Evolutionary conservation across 192 early-diverging fungal species (phyloP), one percentile per base, ranked within the genome.

Genomic region (Gaertneriomyces sp.): DNA sequence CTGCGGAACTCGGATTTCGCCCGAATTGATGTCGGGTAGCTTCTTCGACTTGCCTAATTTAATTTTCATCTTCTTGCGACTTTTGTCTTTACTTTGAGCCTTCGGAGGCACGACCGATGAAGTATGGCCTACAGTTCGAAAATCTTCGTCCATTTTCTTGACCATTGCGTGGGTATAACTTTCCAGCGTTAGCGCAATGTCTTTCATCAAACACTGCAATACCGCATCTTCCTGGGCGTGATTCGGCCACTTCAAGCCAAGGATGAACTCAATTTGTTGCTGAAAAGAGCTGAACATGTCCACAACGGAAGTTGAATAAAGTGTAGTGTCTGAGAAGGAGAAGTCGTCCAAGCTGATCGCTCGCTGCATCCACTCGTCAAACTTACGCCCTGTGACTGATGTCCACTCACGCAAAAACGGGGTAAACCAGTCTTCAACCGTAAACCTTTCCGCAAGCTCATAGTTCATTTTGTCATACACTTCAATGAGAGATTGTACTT

Each of bases 231-330:
- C 44, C 14, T 76, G 49, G 1, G 64, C 58, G 17, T 52, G 61
- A 33, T 76, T 66, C 9, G 79, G 79, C 79, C 79, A 80, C 16
- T 73, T 20, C 5, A 76, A 45, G 4, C 60, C 52, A 39, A 63
- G 38, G 45, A 75, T 42, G 50, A 75, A 69, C 8, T 80, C 73
- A 17, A 76, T 1, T 51, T 76, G 74, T 54, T 80, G 74, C 61
- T 76, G 74, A 63, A 75, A 74, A 40, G 74, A 76, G 12, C 71
- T 72, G 53, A 76, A 80, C 33, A 76, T 70, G 51, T 80, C 79
- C 41, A 80, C 42, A 12, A 80, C 66, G 12, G 79, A 80, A 7
- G 72, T 66, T 2, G 73, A 75, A 52, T 44, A 60, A 45, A 53
- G 16, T 9, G 11, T 54, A 59, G 54, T 53, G 53, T n/a, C 20